phyloP scores from a whole-genome alignment of 441 rosid species.

The Adansonia grandidieri region DNA sequence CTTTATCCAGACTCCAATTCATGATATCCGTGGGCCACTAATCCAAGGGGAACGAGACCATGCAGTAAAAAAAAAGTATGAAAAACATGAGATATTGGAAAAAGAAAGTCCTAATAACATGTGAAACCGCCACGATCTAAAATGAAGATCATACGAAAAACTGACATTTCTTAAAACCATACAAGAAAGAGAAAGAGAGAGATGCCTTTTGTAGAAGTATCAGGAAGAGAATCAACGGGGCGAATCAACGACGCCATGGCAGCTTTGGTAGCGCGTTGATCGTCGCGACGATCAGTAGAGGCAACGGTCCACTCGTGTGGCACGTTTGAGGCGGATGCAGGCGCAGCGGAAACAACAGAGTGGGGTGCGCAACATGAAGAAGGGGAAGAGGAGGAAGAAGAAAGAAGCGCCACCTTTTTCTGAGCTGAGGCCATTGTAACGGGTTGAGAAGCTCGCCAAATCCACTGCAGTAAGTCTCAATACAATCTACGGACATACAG shows the following conservation, averaged over 20 bases:
- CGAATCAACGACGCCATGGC: slow-evolving; percentile 53
- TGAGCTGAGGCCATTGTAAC: slow-evolving; percentile 94
- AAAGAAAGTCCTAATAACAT: not conserved
- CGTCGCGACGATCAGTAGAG: slow-evolving; percentile 37
- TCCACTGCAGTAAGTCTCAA: slow-evolving; percentile 67
- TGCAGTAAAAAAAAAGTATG: not conserved
- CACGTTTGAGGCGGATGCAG: slow-evolving; percentile 37
- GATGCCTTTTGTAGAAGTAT: slow-evolving; percentile 61
- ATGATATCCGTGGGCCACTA: not conserved
- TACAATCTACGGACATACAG: slow-evolving; percentile 95
- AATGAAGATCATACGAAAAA: slow-evolving; percentile 15
- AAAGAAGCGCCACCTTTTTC: slow-evolving; percentile 76
- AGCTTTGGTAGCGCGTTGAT: slow-evolving; percentile 41
- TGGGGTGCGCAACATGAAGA: slow-evolving; percentile 23
- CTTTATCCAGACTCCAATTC: not conserved
- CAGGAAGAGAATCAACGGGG: slow-evolving; percentile 60
- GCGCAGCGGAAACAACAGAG: slow-evolving; percentile 25
- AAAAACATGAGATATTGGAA: not conserved
- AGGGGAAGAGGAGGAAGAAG: slow-evolving; percentile 34
- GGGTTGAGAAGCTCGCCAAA: slow-evolving; percentile 83
- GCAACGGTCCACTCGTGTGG: slow-evolving; percentile 44
- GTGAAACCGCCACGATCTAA: slow-evolving; percentile 19
- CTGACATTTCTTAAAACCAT: not conserved
- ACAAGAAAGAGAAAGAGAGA: not conserved
- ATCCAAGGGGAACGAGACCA: not conserved